phyloP scores from a whole-genome alignment of 306 rosid genomes.

The Cucurbita argyrosperma region DNA sequence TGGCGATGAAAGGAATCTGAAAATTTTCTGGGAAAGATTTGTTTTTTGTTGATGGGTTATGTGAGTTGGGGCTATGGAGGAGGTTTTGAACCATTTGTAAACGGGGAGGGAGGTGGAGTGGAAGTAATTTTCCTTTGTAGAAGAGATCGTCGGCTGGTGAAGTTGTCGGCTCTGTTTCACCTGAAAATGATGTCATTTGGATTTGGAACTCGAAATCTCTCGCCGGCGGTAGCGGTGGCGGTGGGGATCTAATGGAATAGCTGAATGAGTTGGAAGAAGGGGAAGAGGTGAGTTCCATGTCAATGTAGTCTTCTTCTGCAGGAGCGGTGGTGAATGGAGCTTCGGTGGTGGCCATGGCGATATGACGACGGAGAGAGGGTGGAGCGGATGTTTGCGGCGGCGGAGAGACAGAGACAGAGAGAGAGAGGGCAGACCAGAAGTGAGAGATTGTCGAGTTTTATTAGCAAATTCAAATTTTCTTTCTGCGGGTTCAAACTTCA shows the following conservation, averaged over 20 bases:
- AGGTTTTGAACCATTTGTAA: slow-evolving; percentile 69
- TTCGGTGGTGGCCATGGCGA: not conserved
- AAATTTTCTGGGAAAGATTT: not conserved
- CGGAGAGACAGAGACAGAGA: not conserved
- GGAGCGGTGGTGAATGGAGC: not conserved
- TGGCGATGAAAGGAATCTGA: slow-evolving; percentile 18
- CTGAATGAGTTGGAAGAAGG: slow-evolving; percentile 26
- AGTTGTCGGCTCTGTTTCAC: slow-evolving; percentile 28
- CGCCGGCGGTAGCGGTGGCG: slow-evolving; percentile 20
- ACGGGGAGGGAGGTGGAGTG: slow-evolving; percentile 93
- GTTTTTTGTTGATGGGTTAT: slow-evolving; percentile 7
- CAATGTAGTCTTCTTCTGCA: slow-evolving; percentile 72
- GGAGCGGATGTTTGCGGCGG: not conserved
- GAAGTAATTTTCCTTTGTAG: slow-evolving; percentile 94
- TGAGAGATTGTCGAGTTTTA: not conserved
- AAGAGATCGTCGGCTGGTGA: slow-evolving; percentile 91
- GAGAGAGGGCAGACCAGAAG: not conserved
- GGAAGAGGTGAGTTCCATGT: slow-evolving; percentile 58
- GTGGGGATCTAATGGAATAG: slow-evolving; percentile 35
- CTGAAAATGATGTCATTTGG: slow-evolving; percentile 49
- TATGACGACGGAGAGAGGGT: not conserved
- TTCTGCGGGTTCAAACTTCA: not conserved
- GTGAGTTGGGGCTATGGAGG: slow-evolving; percentile 25
- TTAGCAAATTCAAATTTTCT: not conserved
- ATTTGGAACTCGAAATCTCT: slow-evolving; percentile 93